A percentile compares a stretch with the other conserved stretches of the same genome.
These are phyloP conservation scores for Lecanicillium sp. DNA, from an alignment of 2,329 filamentous ascomycete genomes.

Conservation along the genomic window DNA sequence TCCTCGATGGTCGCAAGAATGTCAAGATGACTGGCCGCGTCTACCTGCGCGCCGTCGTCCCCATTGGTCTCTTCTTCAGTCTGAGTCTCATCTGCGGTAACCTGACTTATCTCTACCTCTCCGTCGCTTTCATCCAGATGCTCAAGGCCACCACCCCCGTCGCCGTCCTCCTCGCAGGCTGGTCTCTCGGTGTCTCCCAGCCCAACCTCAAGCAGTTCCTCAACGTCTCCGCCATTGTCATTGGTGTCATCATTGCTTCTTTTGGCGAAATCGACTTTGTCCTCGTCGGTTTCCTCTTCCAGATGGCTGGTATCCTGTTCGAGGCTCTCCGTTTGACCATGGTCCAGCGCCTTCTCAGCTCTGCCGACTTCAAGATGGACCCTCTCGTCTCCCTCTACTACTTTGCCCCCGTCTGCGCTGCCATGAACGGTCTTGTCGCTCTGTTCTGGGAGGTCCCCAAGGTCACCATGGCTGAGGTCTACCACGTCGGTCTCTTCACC, in stretches of 20 bases:
- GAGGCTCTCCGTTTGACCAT: constrained; percentile 79
- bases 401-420: constrained; percentile 77
- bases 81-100: constrained; percentile 95
- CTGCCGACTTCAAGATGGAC: constrained; percentile 86
- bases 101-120: constrained; percentile 90
- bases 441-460: constrained; percentile 68
- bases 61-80: constrained; percentile 93
- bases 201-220: constrained; percentile 81
- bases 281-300: constrained; percentile 70
- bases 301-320: constrained; percentile 71
- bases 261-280: constrained; percentile 95
- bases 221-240: constrained; percentile 90
- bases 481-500: constrained; percentile 65
- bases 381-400: constrained; percentile 85
- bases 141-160: constrained; percentile 97
- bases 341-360: constrained; percentile 76
- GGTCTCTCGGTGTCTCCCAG: constrained; percentile 77
- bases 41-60: constrained; percentile 88
- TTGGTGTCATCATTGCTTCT: constrained; percentile 91
- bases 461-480: constrained; percentile 63
- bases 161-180: constrained; percentile 82
- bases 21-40: constrained; percentile 96
- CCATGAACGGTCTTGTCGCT: constrained; percentile 72
- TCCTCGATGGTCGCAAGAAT: constrained; percentile 90
- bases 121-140: constrained; percentile 98